phyloP scores from a whole-genome alignment of 768 basidiomycete species.

The Lactarius indigo region DNA sequence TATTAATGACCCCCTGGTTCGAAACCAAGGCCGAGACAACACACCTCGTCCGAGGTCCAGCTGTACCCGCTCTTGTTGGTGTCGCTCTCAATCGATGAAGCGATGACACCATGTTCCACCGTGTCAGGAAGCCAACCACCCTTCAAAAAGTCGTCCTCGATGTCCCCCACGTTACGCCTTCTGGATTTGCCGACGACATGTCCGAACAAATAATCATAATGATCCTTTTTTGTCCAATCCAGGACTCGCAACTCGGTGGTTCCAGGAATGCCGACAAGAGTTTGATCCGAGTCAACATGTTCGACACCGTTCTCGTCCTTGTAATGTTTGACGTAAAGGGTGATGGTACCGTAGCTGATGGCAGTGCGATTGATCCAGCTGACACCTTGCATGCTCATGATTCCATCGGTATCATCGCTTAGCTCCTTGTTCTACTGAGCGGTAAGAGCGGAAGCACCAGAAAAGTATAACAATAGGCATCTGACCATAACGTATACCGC shows the following conservation, averaged over 20 bases:
- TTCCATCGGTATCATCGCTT: slow-evolving; percentile 56
- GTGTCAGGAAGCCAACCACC: slow-evolving; percentile 41
- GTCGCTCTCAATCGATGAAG: slow-evolving; percentile 48
- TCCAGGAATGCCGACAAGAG: slow-evolving; percentile 54
- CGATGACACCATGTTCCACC: slow-evolving; percentile 34
- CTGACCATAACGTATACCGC: slow-evolving; percentile 4
- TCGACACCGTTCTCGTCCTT: slow-evolving; percentile 56
- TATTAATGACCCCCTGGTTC: background rate
- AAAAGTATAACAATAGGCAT: background rate
- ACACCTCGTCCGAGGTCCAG: slow-evolving; percentile 65
- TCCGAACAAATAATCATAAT: slow-evolving; percentile 60
- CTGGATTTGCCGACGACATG: slow-evolving; percentile 42
- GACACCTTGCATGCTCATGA: slow-evolving; percentile 67
- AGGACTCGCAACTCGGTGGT: slow-evolving; percentile 54
- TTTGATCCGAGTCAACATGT: slow-evolving; percentile 61
- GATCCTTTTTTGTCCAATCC: slow-evolving; percentile 47
- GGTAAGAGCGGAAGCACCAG: background rate
- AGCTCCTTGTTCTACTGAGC: slow-evolving; percentile 57
- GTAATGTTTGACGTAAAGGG: slow-evolving; percentile 57
- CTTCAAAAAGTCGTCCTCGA: slow-evolving; percentile 37
- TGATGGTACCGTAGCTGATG: slow-evolving; percentile 54
- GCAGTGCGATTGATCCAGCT: slow-evolving; percentile 64
- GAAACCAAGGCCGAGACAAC: slow-evolving; percentile 11
- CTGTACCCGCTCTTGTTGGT: slow-evolving; percentile 54
- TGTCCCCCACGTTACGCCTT: slow-evolving; percentile 31